Evolutionary conservation across 176 grass and related monocot genomes (phyloP).

Genomic region (Avena eriantha): DNA sequence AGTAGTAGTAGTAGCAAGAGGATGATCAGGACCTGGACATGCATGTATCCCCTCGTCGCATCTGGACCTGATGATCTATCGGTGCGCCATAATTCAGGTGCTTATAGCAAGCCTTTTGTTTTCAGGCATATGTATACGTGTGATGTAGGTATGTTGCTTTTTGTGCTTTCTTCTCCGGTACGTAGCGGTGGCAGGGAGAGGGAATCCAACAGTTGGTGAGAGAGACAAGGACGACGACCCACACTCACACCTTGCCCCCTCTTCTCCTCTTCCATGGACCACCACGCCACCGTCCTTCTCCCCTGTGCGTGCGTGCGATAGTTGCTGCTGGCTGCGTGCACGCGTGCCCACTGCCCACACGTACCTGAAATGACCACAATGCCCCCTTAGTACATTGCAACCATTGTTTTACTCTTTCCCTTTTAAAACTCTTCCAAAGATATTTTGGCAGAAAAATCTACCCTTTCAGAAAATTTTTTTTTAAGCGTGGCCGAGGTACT

Average conservation of each 20-base stretch:
- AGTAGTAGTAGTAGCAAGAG: no score
- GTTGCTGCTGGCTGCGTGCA: neutral
- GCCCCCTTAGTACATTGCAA: neutral
- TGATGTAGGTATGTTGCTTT: neutral
- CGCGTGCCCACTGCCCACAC: neutral
- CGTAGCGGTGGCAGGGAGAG: neutral
- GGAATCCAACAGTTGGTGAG: slow-evolving; percentile 26
- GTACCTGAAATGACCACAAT: neutral
- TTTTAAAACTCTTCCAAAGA: no score
- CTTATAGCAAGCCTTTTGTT: no score
- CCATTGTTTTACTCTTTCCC: no score
- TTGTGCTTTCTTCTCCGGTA: slow-evolving; percentile 12
- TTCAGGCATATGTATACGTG: no score
- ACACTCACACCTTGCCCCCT: slow-evolving; percentile 14
- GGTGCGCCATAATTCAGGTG: no score
- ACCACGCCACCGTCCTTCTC: neutral
- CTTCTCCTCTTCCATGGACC: neutral
- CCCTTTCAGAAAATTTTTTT: no score
- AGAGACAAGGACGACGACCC: slow-evolving; percentile 24
- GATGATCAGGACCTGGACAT: no score
- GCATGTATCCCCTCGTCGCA: no score
- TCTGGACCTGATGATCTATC: no score
- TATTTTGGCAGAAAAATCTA: no score
- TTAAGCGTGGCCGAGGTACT: no score
- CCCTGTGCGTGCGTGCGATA: neutral